phyloP scores from a whole-genome alignment of 805 yeast species.

The Lipomyces oligophaga region DNA sequence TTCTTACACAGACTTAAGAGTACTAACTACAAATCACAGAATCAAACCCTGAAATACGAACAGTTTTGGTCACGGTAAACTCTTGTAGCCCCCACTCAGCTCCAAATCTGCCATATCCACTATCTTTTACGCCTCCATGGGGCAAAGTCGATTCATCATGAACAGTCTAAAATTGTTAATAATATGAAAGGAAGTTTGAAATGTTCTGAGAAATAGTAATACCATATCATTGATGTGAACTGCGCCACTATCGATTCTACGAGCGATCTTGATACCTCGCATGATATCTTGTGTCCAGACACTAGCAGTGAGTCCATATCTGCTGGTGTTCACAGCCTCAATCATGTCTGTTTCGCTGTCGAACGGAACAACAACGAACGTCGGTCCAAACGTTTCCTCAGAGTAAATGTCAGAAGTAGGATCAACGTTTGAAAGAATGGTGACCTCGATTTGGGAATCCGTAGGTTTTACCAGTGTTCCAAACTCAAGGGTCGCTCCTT shows the following conservation, averaged over 20 bases:
- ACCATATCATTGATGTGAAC: slow-evolving; percentile 62
- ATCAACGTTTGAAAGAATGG: slow-evolving; percentile 71
- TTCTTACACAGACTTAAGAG: background rate
- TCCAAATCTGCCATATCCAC: slow-evolving; percentile 81
- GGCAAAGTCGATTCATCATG: slow-evolving; percentile 53
- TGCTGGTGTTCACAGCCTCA: slow-evolving; percentile 67
- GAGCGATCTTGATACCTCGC: slow-evolving; percentile 64
- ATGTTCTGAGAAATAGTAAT: background rate
- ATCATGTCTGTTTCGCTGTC: slow-evolving; percentile 70
- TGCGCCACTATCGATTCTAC: slow-evolving; percentile 70
- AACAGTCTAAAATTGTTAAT: slow-evolving; percentile 21
- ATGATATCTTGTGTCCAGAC: slow-evolving; percentile 68
- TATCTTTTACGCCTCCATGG: slow-evolving; percentile 73
- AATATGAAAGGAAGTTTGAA: background rate
- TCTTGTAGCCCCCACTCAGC: slow-evolving; percentile 73
- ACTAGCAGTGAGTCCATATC: slow-evolving; percentile 85
- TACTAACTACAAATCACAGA: background rate
- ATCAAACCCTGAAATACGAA: slow-evolving; percentile 33
- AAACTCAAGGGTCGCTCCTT: slow-evolving; percentile 47
- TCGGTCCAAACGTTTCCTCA: slow-evolving; percentile 90
- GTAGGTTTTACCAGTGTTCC: slow-evolving; percentile 54
- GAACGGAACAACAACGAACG: slow-evolving; percentile 71
- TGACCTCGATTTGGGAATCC: slow-evolving; percentile 62
- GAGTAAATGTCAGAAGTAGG: slow-evolving; percentile 63
- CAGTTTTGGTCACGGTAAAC: slow-evolving; percentile 60